These are phyloP conservation scores for bread wheat (Triticum aestivum) DNA, from an alignment of 176 grass and related monocot genomes.

Conservation along the genomic window DNA sequence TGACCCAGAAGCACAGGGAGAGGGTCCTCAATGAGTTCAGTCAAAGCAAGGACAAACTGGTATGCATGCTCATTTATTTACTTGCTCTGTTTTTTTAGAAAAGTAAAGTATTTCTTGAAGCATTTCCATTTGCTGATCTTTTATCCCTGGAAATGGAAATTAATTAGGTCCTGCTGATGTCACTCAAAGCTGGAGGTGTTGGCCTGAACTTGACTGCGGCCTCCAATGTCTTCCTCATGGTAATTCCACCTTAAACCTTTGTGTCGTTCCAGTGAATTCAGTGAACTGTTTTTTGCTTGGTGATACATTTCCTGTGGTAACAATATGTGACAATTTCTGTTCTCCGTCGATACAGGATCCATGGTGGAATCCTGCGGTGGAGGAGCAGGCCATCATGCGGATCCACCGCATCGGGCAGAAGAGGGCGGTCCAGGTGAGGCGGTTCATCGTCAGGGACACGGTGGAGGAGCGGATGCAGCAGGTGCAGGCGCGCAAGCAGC, in stretches of 20 bases:
- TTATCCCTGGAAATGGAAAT: conserved; percentile 30
- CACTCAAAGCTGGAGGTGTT: conserved; percentile 81
- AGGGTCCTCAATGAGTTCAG: conserved; percentile 73
- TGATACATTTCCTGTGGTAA: not conserved
- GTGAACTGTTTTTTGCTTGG: not conserved
- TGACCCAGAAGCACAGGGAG: conserved; percentile 72
- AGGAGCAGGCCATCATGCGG: conserved; percentile 97
- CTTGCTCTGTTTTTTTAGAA: not conserved
- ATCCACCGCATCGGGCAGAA: conserved; percentile 92
- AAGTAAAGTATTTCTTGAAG: not conserved
- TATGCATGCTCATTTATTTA: conserved; percentile 14
- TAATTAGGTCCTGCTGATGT: conserved; percentile 68
- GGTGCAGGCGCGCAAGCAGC: conserved; percentile 82
- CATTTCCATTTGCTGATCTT: conserved; percentile 3
- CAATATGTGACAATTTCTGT: not conserved
- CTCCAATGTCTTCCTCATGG: conserved; percentile 90
- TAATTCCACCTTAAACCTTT: conserved; percentile 16
- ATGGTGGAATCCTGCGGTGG: conserved; percentile 98
- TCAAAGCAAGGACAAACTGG: conserved; percentile 66
- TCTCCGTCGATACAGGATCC: conserved; percentile 56
- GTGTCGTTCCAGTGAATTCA: conserved; percentile 1
- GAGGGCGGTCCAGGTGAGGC: conserved; percentile 60
- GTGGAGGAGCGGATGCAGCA: conserved; percentile 91
- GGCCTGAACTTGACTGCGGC: conserved; percentile 90
- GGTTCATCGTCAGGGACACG: conserved; percentile 93